Evolutionary conservation across 1,284 basidiomycete genomes (phyloP).

Genomic region (Porogramme epimiltina): DNA sequence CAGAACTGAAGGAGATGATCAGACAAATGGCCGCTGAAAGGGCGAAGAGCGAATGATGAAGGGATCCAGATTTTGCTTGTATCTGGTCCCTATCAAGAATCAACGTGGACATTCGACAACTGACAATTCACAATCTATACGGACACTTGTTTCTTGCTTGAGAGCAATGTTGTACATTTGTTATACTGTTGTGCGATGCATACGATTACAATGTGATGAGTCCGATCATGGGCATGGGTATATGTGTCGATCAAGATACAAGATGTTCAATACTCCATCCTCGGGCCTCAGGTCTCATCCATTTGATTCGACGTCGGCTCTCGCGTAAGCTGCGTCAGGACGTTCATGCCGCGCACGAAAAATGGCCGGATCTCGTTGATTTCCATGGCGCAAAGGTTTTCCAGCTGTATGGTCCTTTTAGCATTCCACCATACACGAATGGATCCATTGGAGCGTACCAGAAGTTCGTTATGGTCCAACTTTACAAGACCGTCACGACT

Average conservation of each 20-base stretch:
- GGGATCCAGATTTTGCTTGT: no score
- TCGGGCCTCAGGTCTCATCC: slow-evolving; percentile 10
- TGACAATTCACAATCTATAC: no score
- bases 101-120: no score
- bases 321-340: slow-evolving; percentile 52
- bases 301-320: slow-evolving; percentile 28
- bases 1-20: slow-evolving; percentile 54
- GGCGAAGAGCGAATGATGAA: neutral
- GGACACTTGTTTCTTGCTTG: no score
- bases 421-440: neutral
- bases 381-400: slow-evolving; percentile 88
- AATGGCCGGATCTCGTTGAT: slow-evolving; percentile 92
- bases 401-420: slow-evolving; percentile 54
- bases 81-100: no score
- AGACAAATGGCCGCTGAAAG: slow-evolving; percentile 28
- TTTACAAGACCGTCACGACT: slow-evolving; percentile 80
- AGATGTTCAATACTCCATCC: no score
- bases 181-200: no score
- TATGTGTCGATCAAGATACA: no score
- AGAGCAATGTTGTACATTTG: no score
- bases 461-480: slow-evolving; percentile 77
- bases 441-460: slow-evolving; percentile 45
- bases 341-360: slow-evolving; percentile 82
- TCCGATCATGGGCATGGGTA: no score
- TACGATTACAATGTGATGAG: no score